Evolutionary conservation across 1,284 basidiomycete genomes (phyloP).

Genomic region (Lentinus polychrous): DNA sequence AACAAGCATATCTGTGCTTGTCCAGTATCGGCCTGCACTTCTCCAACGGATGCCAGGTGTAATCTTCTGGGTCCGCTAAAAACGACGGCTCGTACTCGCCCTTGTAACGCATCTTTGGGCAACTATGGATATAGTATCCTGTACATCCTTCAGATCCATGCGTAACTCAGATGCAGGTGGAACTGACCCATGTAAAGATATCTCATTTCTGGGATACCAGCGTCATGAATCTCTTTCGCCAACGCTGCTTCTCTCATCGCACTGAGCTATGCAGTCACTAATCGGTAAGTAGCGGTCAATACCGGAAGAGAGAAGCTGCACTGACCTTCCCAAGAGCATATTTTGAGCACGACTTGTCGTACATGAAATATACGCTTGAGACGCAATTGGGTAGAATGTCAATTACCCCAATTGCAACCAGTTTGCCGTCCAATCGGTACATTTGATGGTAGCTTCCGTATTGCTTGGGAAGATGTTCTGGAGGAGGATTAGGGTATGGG

Average conservation of each 20-base stretch:
- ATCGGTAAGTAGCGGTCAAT: not conserved
- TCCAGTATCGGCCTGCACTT: slow-evolving; percentile 58
- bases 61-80: slow-evolving; percentile 85
- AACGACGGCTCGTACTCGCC: slow-evolving; percentile 87
- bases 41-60: slow-evolving; percentile 67
- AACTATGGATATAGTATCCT: slow-evolving; percentile 92
- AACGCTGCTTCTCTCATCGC: slow-evolving; percentile 76
- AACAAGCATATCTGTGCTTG: slow-evolving; percentile 58
- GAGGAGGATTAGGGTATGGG: slow-evolving; percentile 42
- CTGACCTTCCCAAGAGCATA: slow-evolving; percentile 79
- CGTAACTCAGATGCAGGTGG: not conserved
- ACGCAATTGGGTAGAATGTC: slow-evolving; percentile 90
- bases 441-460: slow-evolving; percentile 87
- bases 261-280: slow-evolving; percentile 50
- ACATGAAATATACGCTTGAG: slow-evolving; percentile 95
- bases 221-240: slow-evolving; percentile 63
- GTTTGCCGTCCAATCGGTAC: slow-evolving; percentile 73
- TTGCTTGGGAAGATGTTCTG: slow-evolving; percentile 53
- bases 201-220: slow-evolving; percentile 56
- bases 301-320: not conserved
- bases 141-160: not conserved
- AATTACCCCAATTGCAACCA: slow-evolving; percentile 86
- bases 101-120: slow-evolving; percentile 96
- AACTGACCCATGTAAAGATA: slow-evolving; percentile 80
- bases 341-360: slow-evolving; percentile 72